Percentiles rank a stretch among this genome's conserved stretches.
phyloP scores from a whole-genome alignment of 345 rosid genomes.

The Trapa incisa region DNA sequence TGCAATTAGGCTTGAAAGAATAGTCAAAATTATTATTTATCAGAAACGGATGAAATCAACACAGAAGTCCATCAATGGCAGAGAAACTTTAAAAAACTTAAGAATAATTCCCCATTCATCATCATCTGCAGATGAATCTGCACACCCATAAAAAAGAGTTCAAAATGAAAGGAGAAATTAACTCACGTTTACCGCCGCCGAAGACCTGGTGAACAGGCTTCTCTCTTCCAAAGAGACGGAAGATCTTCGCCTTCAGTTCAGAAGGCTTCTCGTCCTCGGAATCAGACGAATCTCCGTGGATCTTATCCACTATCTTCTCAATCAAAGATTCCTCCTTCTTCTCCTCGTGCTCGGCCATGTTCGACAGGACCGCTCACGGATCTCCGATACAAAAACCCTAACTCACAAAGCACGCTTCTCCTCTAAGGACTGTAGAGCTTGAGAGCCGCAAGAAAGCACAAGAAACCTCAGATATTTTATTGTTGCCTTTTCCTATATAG shows the following conservation, averaged over 20 bases:
- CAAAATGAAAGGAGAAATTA: neutral
- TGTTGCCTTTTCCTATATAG: neutral
- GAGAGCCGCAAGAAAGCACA: slow-evolving; percentile 6
- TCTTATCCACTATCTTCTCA: slow-evolving; percentile 41
- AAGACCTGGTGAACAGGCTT: slow-evolving; percentile 50
- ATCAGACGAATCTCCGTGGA: slow-evolving; percentile 27
- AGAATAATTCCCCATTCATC: neutral
- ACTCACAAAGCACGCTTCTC: neutral
- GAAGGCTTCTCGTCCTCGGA: slow-evolving; percentile 28
- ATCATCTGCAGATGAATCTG: neutral
- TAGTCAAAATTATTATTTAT: neutral
- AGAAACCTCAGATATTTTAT: neutral
- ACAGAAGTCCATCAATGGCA: neutral
- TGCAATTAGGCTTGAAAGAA: neutral
- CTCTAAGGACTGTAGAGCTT: neutral
- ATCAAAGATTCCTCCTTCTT: slow-evolving; percentile 18
- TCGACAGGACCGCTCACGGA: slow-evolving; percentile 11
- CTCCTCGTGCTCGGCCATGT: slow-evolving; percentile 38
- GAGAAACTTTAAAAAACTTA: neutral
- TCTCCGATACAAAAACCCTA: neutral
- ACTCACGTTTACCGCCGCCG: slow-evolving; percentile 54
- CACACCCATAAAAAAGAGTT: neutral
- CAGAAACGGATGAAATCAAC: neutral
- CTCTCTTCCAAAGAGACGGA: slow-evolving; percentile 55
- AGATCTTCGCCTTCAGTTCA: slow-evolving; percentile 26